Evolutionary conservation across 1,284 basidiomycete species (phyloP).

Genomic region (Ceratobasidium sp.): DNA sequence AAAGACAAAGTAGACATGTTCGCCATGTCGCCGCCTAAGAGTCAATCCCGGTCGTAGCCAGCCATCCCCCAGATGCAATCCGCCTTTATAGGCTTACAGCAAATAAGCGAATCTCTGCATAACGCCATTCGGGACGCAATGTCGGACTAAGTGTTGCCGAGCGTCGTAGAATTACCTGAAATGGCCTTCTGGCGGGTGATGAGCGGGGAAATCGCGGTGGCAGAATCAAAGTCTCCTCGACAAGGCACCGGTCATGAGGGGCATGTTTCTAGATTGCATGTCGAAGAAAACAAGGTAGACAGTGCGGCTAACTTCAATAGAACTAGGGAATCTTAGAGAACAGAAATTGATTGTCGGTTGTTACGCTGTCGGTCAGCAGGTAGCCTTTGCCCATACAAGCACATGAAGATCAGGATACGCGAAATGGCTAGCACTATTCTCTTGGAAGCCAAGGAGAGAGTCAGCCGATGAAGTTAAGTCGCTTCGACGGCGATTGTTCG

Average conservation of each 20-base stretch:
- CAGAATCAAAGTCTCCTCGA: not conserved
- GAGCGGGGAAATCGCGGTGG: constrained; percentile 39
- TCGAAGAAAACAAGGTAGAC: not conserved
- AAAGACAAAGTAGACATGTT: constrained; percentile 24
- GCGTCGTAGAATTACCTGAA: not conserved
- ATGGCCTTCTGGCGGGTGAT: constrained; percentile 29
- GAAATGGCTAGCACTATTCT: not conserved
- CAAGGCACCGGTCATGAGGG: not conserved
- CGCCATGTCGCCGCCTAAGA: not conserved
- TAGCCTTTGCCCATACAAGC: not conserved
- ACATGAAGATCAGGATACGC: not conserved
- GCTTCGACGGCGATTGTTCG: constrained; percentile 35
- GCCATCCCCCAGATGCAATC: not conserved
- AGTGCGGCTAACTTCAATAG: not conserved
- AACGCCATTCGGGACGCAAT: not conserved
- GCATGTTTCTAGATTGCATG: not conserved
- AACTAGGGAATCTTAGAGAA: not conserved
- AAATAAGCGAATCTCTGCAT: not conserved
- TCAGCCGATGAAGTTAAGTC: constrained; percentile 30
- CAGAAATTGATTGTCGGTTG: not conserved
- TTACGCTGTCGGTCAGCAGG: not conserved
- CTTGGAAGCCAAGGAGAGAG: constrained; percentile 12
- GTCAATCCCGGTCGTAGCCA: not conserved
- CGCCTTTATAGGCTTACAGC: constrained; percentile 1
- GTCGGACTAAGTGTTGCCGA: constrained; percentile 15